These are phyloP conservation scores for Phialophora tarda DNA, from an alignment of 2,329 filamentous ascomycete genomes.

Conservation along the genomic window DNA sequence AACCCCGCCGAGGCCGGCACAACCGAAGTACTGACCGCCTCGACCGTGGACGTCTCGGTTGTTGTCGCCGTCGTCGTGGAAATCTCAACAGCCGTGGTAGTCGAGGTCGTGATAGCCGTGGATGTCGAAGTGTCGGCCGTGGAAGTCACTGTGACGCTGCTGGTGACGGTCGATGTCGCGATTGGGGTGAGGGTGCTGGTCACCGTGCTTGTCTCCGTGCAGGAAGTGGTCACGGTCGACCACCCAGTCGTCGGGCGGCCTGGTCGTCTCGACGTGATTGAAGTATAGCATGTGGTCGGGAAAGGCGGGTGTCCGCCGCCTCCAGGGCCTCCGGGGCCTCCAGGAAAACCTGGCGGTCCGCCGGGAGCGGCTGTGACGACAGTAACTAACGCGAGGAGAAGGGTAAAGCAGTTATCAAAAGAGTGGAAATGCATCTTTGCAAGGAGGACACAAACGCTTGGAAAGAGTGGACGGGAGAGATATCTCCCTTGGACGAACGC, in stretches of 20 bases:
- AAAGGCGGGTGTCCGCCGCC: background rate
- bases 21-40: background rate
- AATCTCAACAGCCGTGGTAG: background rate
- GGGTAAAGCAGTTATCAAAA: background rate
- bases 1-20: background rate
- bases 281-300: background rate
- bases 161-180: background rate
- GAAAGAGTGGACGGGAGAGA: background rate
- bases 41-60: background rate
- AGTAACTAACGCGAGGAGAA: background rate
- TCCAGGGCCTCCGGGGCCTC: background rate
- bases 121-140: background rate
- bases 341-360: background rate
- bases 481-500: background rate
- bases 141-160: background rate
- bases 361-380: background rate
- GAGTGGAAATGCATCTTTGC: background rate
- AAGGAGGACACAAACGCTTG: background rate
- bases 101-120: background rate
- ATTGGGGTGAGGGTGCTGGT: background rate
- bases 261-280: background rate
- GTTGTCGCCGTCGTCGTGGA: background rate
- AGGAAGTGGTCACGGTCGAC: background rate
- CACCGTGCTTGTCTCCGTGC: background rate
- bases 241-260: background rate